Evolutionary conservation across 371 early-diverging fungal genomes (phyloP).

Genomic region (Saksenaea vasiformis): DNA sequence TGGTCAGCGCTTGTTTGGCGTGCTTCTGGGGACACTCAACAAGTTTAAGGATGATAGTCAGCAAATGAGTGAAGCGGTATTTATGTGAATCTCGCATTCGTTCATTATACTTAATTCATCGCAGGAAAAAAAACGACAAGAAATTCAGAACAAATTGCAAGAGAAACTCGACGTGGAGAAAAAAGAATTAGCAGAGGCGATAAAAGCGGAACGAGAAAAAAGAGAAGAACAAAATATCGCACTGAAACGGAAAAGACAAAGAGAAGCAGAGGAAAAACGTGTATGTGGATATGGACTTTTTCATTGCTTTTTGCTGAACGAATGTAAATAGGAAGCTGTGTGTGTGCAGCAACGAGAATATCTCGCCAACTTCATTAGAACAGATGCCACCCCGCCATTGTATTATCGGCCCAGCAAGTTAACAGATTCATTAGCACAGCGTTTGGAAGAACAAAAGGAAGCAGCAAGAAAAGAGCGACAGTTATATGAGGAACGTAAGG

Average conservation of each 20-base stretch:
- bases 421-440: slow-evolving; percentile 27
- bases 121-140: slow-evolving; percentile 56
- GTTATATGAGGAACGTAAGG: slow-evolving; percentile 24
- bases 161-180: slow-evolving; percentile 50
- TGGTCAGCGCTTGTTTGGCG: slow-evolving; percentile 58
- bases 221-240: slow-evolving; percentile 27
- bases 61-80: slow-evolving; percentile 50
- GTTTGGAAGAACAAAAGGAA: slow-evolving; percentile 27
- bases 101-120: background rate
- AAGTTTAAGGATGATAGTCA: slow-evolving; percentile 58
- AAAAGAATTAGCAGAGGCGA: slow-evolving; percentile 43
- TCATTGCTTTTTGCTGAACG: background rate
- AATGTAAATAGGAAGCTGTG: slow-evolving; percentile 22
- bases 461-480: slow-evolving; percentile 20
- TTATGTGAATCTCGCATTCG: background rate
- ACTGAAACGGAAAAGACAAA: slow-evolving; percentile 18
- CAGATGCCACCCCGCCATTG: slow-evolving; percentile 45
- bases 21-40: slow-evolving; percentile 56
- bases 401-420: slow-evolving; percentile 53
- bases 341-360: slow-evolving; percentile 23
- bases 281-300: slow-evolving; percentile 14
- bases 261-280: slow-evolving; percentile 35
- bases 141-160: slow-evolving; percentile 51
- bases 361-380: slow-evolving; percentile 46
- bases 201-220: slow-evolving; percentile 45